Evolutionary conservation across 805 yeast species (phyloP).

Genomic region (Kodamaea lidongshanica): DNA sequence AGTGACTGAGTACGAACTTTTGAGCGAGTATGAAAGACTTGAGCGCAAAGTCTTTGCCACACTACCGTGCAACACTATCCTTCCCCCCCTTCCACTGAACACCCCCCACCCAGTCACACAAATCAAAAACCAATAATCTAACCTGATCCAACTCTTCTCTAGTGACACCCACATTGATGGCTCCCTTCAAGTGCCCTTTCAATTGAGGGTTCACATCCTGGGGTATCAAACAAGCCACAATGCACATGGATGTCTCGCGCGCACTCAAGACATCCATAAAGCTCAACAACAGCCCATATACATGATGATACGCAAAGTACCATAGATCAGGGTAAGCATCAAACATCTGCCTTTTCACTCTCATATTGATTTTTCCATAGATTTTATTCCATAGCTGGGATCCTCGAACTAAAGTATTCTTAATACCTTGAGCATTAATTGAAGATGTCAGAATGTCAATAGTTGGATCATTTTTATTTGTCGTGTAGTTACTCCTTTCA

Average conservation of each 20-base stretch:
- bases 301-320: constrained; percentile 63
- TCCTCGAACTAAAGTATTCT: constrained; percentile 43
- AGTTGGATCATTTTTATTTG: constrained; percentile 30
- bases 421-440: constrained; percentile 22
- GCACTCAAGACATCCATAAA: constrained; percentile 56
- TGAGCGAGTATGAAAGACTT: too few relatives aligned
- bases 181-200: constrained; percentile 87
- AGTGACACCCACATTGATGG: constrained; percentile 70
- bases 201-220: constrained; percentile 92
- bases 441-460: constrained; percentile 31
- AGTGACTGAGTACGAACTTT: too few relatives aligned
- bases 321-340: constrained; percentile 83
- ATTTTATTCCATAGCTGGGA: constrained; percentile 62
- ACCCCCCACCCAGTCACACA: constrained; percentile 75
- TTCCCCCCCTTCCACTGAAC: constrained; percentile 44
- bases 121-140: constrained; percentile 54
- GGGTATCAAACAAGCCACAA: constrained; percentile 77
- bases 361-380: constrained; percentile 67
- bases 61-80: constrained; percentile 51
- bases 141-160: constrained; percentile 55
- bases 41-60: too few relatives aligned
- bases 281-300: constrained; percentile 73
- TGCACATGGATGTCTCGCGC: constrained; percentile 68
- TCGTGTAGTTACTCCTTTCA: too few relatives aligned
- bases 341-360: constrained; percentile 63